Base-by-base conservation (phyloP, 805 yeast genomes). In the Candida nanaspora region DNA sequence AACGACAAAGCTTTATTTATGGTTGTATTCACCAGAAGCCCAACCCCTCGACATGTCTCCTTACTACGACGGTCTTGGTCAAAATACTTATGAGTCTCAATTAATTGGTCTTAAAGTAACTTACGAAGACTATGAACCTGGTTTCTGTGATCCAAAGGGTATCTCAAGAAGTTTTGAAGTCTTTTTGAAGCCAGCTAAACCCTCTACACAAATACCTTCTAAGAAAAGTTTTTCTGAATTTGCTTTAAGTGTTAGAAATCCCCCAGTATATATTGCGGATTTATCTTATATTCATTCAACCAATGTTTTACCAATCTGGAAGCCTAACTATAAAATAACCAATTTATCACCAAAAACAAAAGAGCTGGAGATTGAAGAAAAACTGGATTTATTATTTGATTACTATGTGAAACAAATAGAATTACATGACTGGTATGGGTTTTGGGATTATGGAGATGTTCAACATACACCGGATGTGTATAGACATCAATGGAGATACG, bases 41-140 rank as follows among this genome's bases (percentile, higher is more conserved):
- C 33, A 37, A 21, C 35, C 46, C 19, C 28, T 36, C 23, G 30
- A 41, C 14, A 11, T 34, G 26, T 11, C 33, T 14, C 22, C 37
- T 14, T 32, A 29, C 35, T 18, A 41, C 35, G 27, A 37, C 19
- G 28, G 39, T 18, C 25, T 41, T 16, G 36, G 36, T 22, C 11
- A 28, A 30, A 32, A 25, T 34, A 26, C 40, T 18, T 39, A 42
- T 18, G 38, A 18, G 3, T 16, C 31, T 14, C 44, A 41, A 25
- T 8, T 41, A 14, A 21, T 7, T 3, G 42, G 32, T 20, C 13
- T 41, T 22, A 8, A 18, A 14, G 21, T 41, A 10, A 41, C 44
- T n/a, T 41, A 41, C 20, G 44, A 41, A 38, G 44, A 41, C 32
- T 38, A 27, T n/a, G 44, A 41, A n/a, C 44, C 44, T 13, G 44